phyloP scores from a whole-genome alignment of 116 monocot species.

The Dioscorea cayenensis region DNA sequence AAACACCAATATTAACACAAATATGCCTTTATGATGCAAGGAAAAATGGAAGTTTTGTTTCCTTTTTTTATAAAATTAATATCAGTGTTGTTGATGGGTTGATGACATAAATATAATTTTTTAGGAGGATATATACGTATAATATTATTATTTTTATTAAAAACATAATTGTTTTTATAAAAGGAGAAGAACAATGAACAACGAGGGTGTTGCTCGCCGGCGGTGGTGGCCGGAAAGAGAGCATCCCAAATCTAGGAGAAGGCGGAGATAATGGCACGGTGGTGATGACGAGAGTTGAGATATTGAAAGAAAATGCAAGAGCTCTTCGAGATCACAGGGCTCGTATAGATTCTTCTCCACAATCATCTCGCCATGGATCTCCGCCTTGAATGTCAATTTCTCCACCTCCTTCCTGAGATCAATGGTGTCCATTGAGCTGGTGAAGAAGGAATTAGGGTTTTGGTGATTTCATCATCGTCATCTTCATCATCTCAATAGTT shows the following conservation, averaged over 20 bases:
- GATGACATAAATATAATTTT: too few relatives aligned
- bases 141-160: too few relatives aligned
- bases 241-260: conserved; percentile 27
- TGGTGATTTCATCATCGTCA: conserved; percentile 1
- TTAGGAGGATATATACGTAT: too few relatives aligned
- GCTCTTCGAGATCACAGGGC: conserved; percentile 49
- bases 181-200: too few relatives aligned
- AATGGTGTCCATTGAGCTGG: conserved; percentile 7
- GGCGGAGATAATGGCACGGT: conserved; percentile 44
- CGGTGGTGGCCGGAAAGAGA: conserved; percentile 24
- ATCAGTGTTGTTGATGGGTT: too few relatives aligned
- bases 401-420: conserved; percentile 1
- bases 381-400: conserved; percentile 27
- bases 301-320: conserved; percentile 68
- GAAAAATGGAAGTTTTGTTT: too few relatives aligned
- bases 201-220: too few relatives aligned
- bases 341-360: conserved; percentile 68
- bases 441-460: conserved; percentile 6
- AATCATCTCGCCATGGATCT: conserved; percentile 83
- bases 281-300: conserved; percentile 55
- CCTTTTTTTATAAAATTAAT: too few relatives aligned
- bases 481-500: not conserved
- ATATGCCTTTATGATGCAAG: too few relatives aligned
- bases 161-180: too few relatives aligned
- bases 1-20: too few relatives aligned